phyloP scores from a whole-genome alignment of 1,284 basidiomycete species.

The Ceratobasidium sp. region DNA sequence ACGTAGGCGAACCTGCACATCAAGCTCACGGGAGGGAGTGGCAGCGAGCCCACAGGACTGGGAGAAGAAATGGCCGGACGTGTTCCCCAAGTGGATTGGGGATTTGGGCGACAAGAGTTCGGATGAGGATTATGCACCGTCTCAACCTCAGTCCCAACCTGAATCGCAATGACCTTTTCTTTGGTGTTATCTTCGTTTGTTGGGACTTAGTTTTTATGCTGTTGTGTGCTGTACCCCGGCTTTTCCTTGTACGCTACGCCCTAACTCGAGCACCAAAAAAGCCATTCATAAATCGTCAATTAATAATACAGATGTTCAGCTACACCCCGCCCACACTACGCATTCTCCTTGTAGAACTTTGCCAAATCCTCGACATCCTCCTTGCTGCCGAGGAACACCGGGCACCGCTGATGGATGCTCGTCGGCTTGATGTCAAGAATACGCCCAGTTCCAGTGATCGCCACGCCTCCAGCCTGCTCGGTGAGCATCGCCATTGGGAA shows the following conservation, averaged over 20 bases:
- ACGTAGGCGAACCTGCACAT: constrained; percentile 23
- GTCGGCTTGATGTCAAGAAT: constrained; percentile 94
- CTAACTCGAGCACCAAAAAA: not conserved
- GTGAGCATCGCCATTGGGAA: constrained; percentile 99
- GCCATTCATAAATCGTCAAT: constrained; percentile 11
- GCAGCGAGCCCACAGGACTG: constrained; percentile 31
- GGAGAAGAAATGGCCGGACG: constrained; percentile 43
- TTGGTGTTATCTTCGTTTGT: not conserved
- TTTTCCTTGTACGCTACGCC: not conserved
- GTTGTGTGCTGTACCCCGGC: not conserved
- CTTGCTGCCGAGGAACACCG: constrained; percentile 93
- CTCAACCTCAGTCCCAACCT: constrained; percentile 7
- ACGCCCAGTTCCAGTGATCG: constrained; percentile 91
- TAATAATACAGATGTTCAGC: constrained; percentile 32
- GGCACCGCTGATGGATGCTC: constrained; percentile 90
- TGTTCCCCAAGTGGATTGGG: constrained; percentile 39
- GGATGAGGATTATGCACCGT: constrained; percentile 37
- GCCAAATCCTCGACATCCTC: constrained; percentile 93
- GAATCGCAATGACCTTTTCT: not conserved
- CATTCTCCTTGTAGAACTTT: constrained; percentile 73
- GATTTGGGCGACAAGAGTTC: constrained; percentile 19
- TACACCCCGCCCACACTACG: constrained; percentile 2
- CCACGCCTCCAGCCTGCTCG: constrained; percentile 95
- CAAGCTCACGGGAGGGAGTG: not conserved
- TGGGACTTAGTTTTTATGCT: not conserved